A percentile compares a stretch with the other conserved stretches of the same genome.
Conservation (phyloP, 2,329 filamentous ascomycete species). For the Monosporascus sp. region DNA sequence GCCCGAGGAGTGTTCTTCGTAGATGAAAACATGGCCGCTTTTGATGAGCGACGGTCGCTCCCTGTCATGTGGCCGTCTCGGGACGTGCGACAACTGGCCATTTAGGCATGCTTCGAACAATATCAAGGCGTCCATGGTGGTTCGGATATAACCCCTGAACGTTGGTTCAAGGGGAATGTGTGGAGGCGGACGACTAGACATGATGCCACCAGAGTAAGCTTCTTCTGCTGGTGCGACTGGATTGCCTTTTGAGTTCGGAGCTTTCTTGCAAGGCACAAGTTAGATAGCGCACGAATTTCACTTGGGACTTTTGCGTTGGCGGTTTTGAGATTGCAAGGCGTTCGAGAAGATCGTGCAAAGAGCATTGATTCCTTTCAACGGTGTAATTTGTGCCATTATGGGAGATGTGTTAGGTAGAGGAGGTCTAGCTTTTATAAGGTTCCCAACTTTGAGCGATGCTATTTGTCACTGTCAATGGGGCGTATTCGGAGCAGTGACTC, state of each 20-base stretch:
- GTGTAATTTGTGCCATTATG: too few relatives aligned
- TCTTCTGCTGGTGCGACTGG: not conserved
- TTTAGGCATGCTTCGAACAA: slow-evolving; percentile 75
- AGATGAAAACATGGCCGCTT: slow-evolving; percentile 85
- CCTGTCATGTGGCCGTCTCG: slow-evolving; percentile 79
- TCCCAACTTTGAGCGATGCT: too few relatives aligned
- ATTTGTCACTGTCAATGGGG: too few relatives aligned
- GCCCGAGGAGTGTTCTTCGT: slow-evolving; percentile 83
- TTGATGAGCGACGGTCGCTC: slow-evolving; percentile 73
- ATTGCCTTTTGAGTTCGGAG: not conserved
- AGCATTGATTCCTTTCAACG: too few relatives aligned
- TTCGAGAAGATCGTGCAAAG: too few relatives aligned
- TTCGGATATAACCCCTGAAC: slow-evolving; percentile 61
- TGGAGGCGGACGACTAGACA: slow-evolving; percentile 24
- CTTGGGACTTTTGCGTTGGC: too few relatives aligned
- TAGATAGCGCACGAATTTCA: too few relatives aligned
- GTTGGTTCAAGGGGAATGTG: slow-evolving; percentile 52
- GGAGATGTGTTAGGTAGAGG: too few relatives aligned
- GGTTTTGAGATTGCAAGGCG: too few relatives aligned
- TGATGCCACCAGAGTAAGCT: slow-evolving; percentile 8
- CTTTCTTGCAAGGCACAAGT: not conserved
- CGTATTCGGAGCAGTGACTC: too few relatives aligned
- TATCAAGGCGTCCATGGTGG: slow-evolving; percentile 69
- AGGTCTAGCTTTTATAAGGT: too few relatives aligned
- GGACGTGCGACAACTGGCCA: slow-evolving; percentile 68